phyloP scores from a whole-genome alignment of 441 rosid species.

The Bocquillonia castaneifolia region DNA sequence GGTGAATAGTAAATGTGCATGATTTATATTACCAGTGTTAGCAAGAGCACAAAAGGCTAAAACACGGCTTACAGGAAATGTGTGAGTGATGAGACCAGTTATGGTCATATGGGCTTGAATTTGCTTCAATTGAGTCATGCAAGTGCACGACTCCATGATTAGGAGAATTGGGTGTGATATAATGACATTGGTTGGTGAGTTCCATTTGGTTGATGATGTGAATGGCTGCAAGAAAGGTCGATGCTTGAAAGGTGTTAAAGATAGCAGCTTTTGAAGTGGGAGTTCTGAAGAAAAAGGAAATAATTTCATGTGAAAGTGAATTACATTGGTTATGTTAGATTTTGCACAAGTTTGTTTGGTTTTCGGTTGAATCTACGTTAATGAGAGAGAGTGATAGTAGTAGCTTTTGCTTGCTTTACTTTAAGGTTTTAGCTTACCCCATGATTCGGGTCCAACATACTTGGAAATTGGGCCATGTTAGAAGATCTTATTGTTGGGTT shows the following conservation, averaged over 20 bases:
- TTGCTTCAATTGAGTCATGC: conserved; percentile 16
- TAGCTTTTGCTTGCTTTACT: too few species aligned
- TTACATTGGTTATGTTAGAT: neutral
- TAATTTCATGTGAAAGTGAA: conserved; percentile 10
- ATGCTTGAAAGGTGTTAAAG: neutral
- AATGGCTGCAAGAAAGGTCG: neutral
- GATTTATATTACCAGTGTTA: conserved; percentile 6
- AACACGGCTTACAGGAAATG: conserved; percentile 15
- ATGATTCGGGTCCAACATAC: too few species aligned
- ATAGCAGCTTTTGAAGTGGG: neutral
- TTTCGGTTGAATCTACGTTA: neutral
- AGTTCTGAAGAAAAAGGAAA: neutral
- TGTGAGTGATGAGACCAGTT: conserved; percentile 14
- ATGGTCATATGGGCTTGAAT: conserved; percentile 17
- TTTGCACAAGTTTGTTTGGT: neutral
- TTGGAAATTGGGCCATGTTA: too few species aligned
- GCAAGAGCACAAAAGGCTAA: conserved; percentile 20
- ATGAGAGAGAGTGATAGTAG: too few species aligned
- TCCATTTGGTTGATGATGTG: conserved; percentile 13
- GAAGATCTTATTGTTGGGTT: too few species aligned
- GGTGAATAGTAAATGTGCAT: conserved; percentile 13
- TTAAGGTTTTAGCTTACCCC: too few species aligned
- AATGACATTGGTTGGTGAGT: conserved; percentile 14
- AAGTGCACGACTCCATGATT: conserved; percentile 14
- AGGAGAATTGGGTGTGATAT: conserved; percentile 16